Percentiles rank a stretch among this genome's conserved stretches.
Evolutionary conservation across 106 monocot genomes (phyloP).

Genomic region (Acorus calamus): DNA sequence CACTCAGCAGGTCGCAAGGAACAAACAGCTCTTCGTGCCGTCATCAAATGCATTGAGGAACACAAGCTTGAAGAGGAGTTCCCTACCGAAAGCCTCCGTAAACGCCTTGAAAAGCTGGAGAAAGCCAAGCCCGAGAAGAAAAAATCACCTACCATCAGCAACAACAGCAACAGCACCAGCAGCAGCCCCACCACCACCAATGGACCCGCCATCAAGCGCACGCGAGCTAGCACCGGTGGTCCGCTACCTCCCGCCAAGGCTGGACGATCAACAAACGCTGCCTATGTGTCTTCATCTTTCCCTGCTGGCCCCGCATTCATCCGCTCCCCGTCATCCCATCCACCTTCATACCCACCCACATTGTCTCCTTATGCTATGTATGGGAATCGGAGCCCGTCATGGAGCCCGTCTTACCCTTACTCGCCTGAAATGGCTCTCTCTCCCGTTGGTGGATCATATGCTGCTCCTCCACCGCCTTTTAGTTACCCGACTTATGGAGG

Average conservation of each 20-base stretch:
- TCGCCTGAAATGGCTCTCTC: slow-evolving; percentile 23
- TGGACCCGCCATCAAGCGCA: slow-evolving; percentile 74
- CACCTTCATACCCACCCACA: slow-evolving; percentile 9
- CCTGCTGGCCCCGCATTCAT: slow-evolving; percentile 34
- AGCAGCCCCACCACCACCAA: background rate
- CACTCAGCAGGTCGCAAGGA: slow-evolving; percentile 51
- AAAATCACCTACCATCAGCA: slow-evolving; percentile 30
- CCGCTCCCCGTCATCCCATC: slow-evolving; percentile 48
- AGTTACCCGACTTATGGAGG: slow-evolving; percentile 52
- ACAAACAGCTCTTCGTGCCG: slow-evolving; percentile 61
- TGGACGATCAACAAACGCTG: slow-evolving; percentile 66
- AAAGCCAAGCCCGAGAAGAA: slow-evolving; percentile 58
- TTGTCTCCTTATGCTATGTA: slow-evolving; percentile 42
- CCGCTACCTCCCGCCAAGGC: slow-evolving; percentile 95
- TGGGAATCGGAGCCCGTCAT: slow-evolving; percentile 46
- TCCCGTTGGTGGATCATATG: slow-evolving; percentile 25
- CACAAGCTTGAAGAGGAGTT: slow-evolving; percentile 76
- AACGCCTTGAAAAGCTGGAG: slow-evolving; percentile 68
- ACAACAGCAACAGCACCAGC: no score
- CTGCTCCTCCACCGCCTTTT: slow-evolving; percentile 27
- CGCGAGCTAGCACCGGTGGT: slow-evolving; percentile 50
- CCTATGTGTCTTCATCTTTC: slow-evolving; percentile 66
- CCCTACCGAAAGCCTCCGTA: slow-evolving; percentile 49
- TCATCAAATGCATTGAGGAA: slow-evolving; percentile 88
- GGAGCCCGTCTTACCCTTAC: slow-evolving; percentile 42